These are phyloP conservation scores for Geotrichum klebahnii DNA, from an alignment of 1,139 yeast genomes.

Conservation along the genomic window DNA sequence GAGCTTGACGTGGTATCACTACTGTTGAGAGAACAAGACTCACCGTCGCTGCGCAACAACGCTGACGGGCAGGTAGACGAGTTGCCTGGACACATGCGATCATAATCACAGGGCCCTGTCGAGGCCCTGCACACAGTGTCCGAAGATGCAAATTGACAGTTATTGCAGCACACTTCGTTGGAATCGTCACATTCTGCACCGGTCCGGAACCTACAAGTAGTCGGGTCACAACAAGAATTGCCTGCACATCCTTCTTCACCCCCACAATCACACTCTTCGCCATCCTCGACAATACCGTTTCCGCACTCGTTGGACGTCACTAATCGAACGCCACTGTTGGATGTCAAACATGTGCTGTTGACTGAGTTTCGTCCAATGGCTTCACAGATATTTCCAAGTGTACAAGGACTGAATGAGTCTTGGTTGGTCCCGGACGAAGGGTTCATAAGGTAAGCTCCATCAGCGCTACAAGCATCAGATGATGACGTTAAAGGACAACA, in stretches of 20 bases:
- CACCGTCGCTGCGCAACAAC: constrained; percentile 33
- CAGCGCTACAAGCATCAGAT: constrained; percentile 39
- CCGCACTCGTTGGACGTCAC: constrained; percentile 40
- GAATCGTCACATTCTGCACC: constrained; percentile 40
- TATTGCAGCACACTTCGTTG: constrained; percentile 37
- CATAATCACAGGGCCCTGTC: constrained; percentile 40
- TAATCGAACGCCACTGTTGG: constrained; percentile 37
- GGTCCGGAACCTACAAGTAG: constrained; percentile 36
- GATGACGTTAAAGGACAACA: constrained; percentile 39
- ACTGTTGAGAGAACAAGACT: constrained; percentile 35
- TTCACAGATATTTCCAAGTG: constrained; percentile 41
- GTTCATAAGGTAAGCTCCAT: constrained; percentile 40
- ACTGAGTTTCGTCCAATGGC: constrained; percentile 35
- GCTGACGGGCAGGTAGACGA: constrained; percentile 38
- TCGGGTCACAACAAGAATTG: constrained; percentile 40
- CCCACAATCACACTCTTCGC: constrained; percentile 44
- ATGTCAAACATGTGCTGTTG: constrained; percentile 38
- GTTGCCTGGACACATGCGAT: constrained; percentile 39
- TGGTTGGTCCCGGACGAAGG: constrained; percentile 38
- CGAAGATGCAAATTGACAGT: constrained; percentile 36
- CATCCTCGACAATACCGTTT: constrained; percentile 43
- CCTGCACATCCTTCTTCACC: constrained; percentile 35
- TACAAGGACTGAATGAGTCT: constrained; percentile 37
- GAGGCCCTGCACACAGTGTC: constrained; percentile 36
- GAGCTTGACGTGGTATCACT: too few species aligned